Conservation (phyloP, 805 yeast genomes). For the Metschnikowia hibisci region DNA sequence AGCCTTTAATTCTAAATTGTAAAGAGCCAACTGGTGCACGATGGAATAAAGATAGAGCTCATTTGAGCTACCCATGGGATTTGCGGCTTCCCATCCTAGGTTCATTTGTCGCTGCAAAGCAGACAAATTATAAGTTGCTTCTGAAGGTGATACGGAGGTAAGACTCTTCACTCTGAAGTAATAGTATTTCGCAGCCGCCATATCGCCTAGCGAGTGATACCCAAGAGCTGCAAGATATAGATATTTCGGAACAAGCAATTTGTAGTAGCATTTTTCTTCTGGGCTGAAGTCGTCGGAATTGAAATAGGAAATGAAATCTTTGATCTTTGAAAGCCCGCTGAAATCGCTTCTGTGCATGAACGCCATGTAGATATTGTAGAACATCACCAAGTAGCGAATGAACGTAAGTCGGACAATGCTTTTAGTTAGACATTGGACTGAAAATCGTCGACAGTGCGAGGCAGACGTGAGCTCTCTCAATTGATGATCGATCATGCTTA, state of each 20-base stretch:
- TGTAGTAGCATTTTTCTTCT: slow-evolving; percentile 38
- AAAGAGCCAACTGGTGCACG: slow-evolving; percentile 25
- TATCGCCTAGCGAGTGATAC: slow-evolving; percentile 35
- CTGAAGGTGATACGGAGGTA: background rate
- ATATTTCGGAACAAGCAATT: slow-evolving; percentile 33
- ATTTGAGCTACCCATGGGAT: slow-evolving; percentile 18
- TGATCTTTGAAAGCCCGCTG: slow-evolving; percentile 21
- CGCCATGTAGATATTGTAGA: slow-evolving; percentile 36
- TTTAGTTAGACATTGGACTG: slow-evolving; percentile 9
- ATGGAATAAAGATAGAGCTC: slow-evolving; percentile 30
- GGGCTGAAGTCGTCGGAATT: slow-evolving; percentile 33
- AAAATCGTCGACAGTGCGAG: slow-evolving; percentile 3
- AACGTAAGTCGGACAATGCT: slow-evolving; percentile 26
- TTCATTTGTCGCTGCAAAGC: slow-evolving; percentile 17
- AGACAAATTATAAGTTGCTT: background rate
- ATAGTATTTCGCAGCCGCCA: slow-evolving; percentile 37
- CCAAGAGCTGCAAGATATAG: slow-evolving; percentile 39
- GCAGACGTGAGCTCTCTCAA: slow-evolving; percentile 8
- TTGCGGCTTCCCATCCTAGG: slow-evolving; percentile 22
- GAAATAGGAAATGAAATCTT: slow-evolving; percentile 34
- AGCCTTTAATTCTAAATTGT: background rate
- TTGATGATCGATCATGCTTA: slow-evolving; percentile 11
- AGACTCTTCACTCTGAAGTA: slow-evolving; percentile 31
- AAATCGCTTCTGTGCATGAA: slow-evolving; percentile 28
- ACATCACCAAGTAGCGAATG: slow-evolving; percentile 21